Evolutionary conservation across 805 yeast species (phyloP).

Genomic region (Barnettozyma sucrosica): DNA sequence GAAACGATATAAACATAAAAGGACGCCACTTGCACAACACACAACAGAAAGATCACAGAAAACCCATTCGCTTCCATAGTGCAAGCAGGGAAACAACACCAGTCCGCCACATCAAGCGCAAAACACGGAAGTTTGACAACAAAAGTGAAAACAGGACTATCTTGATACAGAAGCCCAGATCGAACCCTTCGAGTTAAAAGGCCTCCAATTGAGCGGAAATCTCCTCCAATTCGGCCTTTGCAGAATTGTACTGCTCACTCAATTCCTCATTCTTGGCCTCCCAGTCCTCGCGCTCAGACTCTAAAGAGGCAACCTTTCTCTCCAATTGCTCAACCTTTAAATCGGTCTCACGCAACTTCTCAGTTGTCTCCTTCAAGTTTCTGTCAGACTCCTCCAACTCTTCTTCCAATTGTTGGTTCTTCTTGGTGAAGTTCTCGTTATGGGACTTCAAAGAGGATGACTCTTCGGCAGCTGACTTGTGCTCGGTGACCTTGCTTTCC

Average conservation of each 20-base stretch:
- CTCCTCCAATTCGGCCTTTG: conserved; percentile 93
- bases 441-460: conserved; percentile 82
- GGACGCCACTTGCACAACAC: background rate
- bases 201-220: conserved; percentile 90
- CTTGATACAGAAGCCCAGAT: background rate
- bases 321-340: conserved; percentile 94
- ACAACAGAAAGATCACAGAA: background rate
- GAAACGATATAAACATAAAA: background rate
- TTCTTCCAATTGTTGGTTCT: conserved; percentile 82
- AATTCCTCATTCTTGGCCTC: conserved; percentile 90
- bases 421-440: conserved; percentile 87
- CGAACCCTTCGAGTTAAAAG: conserved; percentile 19
- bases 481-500: conserved; percentile 66
- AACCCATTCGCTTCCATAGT: background rate
- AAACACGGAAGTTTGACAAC: conserved; percentile 1
- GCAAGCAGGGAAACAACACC: background rate
- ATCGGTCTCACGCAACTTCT: conserved; percentile 91
- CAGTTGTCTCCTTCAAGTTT: conserved; percentile 88
- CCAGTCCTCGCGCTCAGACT: conserved; percentile 85
- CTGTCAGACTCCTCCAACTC: conserved; percentile 87
- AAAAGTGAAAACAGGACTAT: conserved; percentile 1
- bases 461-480: conserved; percentile 85
- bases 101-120: background rate
- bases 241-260: conserved; percentile 70
- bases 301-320: conserved; percentile 87